Base-by-base conservation (phyloP, 2,329 filamentous ascomycete genomes). In the Tolypocladium guangdongense region DNA sequence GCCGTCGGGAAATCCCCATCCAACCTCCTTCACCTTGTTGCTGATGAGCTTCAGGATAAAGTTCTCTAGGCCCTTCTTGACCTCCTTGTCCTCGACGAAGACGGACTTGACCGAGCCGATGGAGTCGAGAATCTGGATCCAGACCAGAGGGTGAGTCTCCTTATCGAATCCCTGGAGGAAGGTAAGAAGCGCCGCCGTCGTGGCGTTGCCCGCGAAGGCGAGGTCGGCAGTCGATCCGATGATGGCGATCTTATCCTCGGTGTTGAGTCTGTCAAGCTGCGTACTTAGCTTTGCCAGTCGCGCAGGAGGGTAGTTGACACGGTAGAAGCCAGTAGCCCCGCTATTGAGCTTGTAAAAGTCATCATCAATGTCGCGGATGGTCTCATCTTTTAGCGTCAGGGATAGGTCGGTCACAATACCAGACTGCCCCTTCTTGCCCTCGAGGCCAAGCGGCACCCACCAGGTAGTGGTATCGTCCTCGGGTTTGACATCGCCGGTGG, bases 271-370 rank as follows among this genome's bases (percentile, higher is more conserved):
- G 60, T 88, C 78, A 18, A 90, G 84, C 61, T 88, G 84, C 52
- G 83, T 80, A 54, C 88, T 87, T 27, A 99, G 83, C 71, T 90
- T 90, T 39, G 81, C 81, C 41, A 99, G 79, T 49, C 92, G 84
- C 58, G 82, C 77, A n/a, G 89, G 84, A 6, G 93, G 90, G 66
- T 97, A 95, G 71, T 95, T 96, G 49, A 92, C 93, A 56, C 91
- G 83, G 73, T 95, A 97, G 65, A 83, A 96, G 30, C 90, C 92
- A 51, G 86, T 90, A 55, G 92, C 87, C 53, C 92, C 83, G 56
- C 86, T 84, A 75, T 99, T 99, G 63, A 99, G 77, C 74, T 96
- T 95, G 74, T 97, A 99, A 69, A 96, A 96, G 39, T 82, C 79
- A 47, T 86, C 80, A 59, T 90, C 82, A 54, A 95, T 75, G 56